These are phyloP conservation scores for Parathielavia hyrcaniae DNA, from an alignment of 495 filamentous ascomycete genomes.

Conservation along the genomic window DNA sequence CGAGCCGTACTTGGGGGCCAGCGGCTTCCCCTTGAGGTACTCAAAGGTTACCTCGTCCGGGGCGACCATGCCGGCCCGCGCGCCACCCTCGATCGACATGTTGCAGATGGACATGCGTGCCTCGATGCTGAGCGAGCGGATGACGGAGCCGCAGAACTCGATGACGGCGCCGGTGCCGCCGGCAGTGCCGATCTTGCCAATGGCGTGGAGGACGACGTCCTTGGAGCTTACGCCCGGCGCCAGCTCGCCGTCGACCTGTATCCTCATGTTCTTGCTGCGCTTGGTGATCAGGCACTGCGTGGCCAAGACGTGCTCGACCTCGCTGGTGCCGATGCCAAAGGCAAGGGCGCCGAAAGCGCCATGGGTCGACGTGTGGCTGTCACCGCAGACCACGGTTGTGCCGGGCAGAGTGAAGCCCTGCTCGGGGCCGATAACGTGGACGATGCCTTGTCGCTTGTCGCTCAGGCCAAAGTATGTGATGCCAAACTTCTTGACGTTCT, in stretches of 20 bases:
- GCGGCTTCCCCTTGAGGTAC: conserved; percentile 83
- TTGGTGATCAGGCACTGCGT: conserved; percentile 93
- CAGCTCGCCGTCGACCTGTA: conserved; percentile 88
- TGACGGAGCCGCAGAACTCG: conserved; percentile 93
- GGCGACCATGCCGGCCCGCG: conserved; percentile 92
- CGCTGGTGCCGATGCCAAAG: conserved; percentile 95
- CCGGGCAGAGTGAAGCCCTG: conserved; percentile 98
- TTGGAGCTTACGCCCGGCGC: conserved; percentile 92
- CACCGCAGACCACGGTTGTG: conserved; percentile 94
- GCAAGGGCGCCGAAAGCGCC: conserved; percentile 93
- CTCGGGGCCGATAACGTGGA: conserved; percentile 98
- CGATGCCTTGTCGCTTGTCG: conserved; percentile 95
- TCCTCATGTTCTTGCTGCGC: conserved; percentile 95
- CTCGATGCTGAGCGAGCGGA: conserved; percentile 86
- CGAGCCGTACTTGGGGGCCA: conserved; percentile 77
- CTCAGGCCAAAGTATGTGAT: conserved; percentile 96
- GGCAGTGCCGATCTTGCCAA: conserved; percentile 90
- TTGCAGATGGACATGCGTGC: conserved; percentile 99
- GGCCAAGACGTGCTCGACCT: conserved; percentile 96
- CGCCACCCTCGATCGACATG: conserved; percentile 98
- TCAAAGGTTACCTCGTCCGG: conserved; percentile 91
- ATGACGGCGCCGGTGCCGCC: conserved; percentile 93
- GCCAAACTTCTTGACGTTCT: conserved; percentile 94
- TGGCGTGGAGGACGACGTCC: conserved; percentile 90
- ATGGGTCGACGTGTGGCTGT: conserved; percentile 96